phyloP scores from a whole-genome alignment of 768 basidiomycete species.

The Hemileccinum rubropunctum region DNA sequence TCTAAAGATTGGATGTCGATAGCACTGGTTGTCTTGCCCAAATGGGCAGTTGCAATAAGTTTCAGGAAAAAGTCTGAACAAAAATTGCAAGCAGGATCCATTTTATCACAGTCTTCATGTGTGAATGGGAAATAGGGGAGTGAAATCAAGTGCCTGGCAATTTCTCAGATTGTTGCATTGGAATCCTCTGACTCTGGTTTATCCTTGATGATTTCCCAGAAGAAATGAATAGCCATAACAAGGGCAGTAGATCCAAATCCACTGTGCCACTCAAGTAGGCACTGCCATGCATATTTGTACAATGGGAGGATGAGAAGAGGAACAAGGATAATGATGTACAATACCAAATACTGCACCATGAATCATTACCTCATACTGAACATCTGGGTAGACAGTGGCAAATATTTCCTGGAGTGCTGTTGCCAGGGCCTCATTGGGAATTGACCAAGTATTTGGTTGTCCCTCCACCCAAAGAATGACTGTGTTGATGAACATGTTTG shows the following conservation, averaged over 20 bases:
- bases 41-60: not conserved
- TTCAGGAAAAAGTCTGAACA: not conserved
- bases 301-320: not conserved
- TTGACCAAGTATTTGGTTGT: not conserved
- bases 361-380: not conserved
- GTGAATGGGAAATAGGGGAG: not conserved
- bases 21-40: not conserved
- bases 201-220: not conserved
- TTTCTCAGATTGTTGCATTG: not conserved
- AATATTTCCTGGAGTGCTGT: conserved; percentile 3
- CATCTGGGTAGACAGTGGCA: not conserved
- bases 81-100: not conserved
- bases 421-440: not conserved
- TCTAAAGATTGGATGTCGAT: not conserved
- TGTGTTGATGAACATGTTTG: not conserved
- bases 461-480: conserved; percentile 2
- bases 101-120: not conserved
- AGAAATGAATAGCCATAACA: not conserved
- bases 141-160: not conserved
- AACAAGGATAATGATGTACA: not conserved
- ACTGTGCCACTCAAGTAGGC: conserved; percentile 2
- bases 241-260: conserved; percentile 1
- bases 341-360: not conserved
- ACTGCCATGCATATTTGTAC: conserved; percentile 1
- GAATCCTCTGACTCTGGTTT: not conserved